These are phyloP conservation scores for Annona cherimola DNA, from an alignment of 164 flowering plant genomes.

Conservation along the genomic window DNA sequence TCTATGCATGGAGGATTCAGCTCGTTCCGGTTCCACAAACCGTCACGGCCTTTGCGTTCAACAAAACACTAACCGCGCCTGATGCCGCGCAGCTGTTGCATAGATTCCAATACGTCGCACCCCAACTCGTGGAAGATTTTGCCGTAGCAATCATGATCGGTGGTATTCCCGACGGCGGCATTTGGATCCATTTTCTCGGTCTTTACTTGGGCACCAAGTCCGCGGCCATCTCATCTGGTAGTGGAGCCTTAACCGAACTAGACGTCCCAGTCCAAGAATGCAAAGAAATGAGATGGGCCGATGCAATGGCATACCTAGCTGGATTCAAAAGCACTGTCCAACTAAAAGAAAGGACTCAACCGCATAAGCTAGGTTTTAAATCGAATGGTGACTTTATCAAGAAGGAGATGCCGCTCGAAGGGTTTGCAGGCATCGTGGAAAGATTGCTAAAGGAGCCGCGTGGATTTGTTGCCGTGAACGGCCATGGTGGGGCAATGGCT, in stretches of 20 bases:
- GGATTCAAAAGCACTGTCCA: not conserved
- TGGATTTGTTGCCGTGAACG: slow-evolving; percentile 2
- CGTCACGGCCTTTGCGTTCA: slow-evolving; percentile 16
- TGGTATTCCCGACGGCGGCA: no score
- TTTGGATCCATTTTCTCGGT: not conserved
- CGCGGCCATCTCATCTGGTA: not conserved
- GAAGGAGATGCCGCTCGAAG: slow-evolving; percentile 9
- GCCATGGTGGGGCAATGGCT: slow-evolving; percentile 26
- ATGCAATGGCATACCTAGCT: slow-evolving; percentile 1
- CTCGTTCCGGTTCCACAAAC: slow-evolving; percentile 14
- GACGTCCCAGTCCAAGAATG: slow-evolving; percentile 4
- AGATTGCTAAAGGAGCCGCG: not conserved
- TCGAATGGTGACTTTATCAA: slow-evolving; percentile 3
- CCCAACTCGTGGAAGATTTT: slow-evolving; percentile 6
- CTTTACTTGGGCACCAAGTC: slow-evolving; percentile 3
- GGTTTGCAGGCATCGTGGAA: slow-evolving; percentile 1
- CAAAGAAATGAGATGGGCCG: slow-evolving; percentile 15
- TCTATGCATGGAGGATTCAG: slow-evolving; percentile 14
- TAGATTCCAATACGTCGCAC: slow-evolving; percentile 11
- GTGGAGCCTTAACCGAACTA: slow-evolving; percentile 5
- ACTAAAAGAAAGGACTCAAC: slow-evolving; percentile 5
- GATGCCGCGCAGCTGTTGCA: slow-evolving; percentile 2
- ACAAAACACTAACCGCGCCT: slow-evolving; percentile 2
- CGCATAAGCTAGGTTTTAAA: not conserved
- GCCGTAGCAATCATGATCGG: not conserved